Conservation (phyloP, 2,329 filamentous ascomycete genomes). For the Aureobasidium sp. region DNA sequence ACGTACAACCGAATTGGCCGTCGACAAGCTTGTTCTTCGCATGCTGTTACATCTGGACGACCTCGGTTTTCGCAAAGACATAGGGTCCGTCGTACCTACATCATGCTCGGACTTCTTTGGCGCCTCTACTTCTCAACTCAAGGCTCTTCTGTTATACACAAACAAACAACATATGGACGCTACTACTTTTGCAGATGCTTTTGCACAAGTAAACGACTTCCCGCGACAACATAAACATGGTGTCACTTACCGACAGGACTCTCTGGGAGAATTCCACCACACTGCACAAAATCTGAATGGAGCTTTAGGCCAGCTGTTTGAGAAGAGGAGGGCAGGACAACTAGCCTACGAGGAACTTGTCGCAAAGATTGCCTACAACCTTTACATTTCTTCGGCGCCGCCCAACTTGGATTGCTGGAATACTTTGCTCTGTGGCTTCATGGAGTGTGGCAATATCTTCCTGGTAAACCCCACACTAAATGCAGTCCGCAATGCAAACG, state of each 20-base stretch:
- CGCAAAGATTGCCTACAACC: constrained; percentile 51
- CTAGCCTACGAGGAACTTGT: constrained; percentile 21
- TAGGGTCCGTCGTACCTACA: constrained; percentile 21
- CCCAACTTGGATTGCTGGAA: constrained; percentile 67
- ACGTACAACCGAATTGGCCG: constrained; percentile 33
- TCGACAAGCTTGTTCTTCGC: constrained; percentile 34
- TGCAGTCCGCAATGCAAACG: constrained; percentile 28
- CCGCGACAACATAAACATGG: not conserved
- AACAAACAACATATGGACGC: not conserved
- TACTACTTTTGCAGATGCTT: not conserved
- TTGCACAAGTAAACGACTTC: not conserved
- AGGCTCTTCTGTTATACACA: constrained; percentile 3
- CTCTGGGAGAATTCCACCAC: constrained; percentile 29
- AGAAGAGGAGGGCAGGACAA: constrained; percentile 17
- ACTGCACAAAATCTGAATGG: constrained; percentile 22
- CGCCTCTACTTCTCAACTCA: not conserved
- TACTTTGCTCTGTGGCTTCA: constrained; percentile 60
- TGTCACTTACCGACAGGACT: constrained; percentile 32
- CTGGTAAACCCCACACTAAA: constrained; percentile 21
- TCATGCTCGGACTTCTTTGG: constrained; percentile 17
- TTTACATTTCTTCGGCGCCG: constrained; percentile 53
- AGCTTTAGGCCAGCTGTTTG: constrained; percentile 22
- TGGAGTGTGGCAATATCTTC: constrained; percentile 19
- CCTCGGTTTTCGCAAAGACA: constrained; percentile 16
- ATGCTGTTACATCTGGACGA: constrained; percentile 27